These are phyloP conservation scores for Stellera chamaejasme DNA, from an alignment of 345 rosid genomes.

Conservation along the genomic window DNA sequence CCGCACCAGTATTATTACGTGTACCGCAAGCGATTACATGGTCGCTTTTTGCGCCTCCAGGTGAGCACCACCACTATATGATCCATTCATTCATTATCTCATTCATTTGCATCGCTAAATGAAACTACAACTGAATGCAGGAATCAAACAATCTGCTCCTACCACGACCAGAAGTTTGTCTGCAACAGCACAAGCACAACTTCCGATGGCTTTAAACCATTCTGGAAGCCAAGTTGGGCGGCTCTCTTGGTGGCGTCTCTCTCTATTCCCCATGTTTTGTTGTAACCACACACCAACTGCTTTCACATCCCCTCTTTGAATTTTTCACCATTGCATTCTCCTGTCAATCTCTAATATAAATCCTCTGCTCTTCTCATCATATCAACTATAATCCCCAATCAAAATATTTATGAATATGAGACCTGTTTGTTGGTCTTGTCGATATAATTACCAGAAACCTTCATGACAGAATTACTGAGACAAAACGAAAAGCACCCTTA, in stretches of 20 bases:
- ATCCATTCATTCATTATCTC: too few relatives aligned
- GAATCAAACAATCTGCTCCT: conserved; percentile 34
- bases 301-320: not conserved
- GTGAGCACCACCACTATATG: conserved; percentile 4
- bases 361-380: too few relatives aligned
- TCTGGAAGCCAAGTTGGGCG: conserved; percentile 22
- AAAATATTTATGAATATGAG: too few relatives aligned
- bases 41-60: conserved; percentile 51
- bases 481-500: too few relatives aligned
- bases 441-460: too few relatives aligned
- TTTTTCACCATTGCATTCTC: too few relatives aligned
- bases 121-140: conserved; percentile 15
- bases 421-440: too few relatives aligned
- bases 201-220: conserved; percentile 16
- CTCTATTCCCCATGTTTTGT: conserved; percentile 9
- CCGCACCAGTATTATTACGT: conserved; percentile 39
- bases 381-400: too few relatives aligned
- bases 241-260: conserved; percentile 14
- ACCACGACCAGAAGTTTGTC: conserved; percentile 17
- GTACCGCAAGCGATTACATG: conserved; percentile 36
- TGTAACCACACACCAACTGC: conserved; percentile 5
- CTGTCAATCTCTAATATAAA: too few relatives aligned
- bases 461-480: too few relatives aligned
- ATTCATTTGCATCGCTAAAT: not conserved
- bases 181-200: conserved; percentile 12